These are phyloP conservation scores for Paxillus rubicundulus DNA, from an alignment of 768 basidiomycete genomes.

Conservation along the genomic window DNA sequence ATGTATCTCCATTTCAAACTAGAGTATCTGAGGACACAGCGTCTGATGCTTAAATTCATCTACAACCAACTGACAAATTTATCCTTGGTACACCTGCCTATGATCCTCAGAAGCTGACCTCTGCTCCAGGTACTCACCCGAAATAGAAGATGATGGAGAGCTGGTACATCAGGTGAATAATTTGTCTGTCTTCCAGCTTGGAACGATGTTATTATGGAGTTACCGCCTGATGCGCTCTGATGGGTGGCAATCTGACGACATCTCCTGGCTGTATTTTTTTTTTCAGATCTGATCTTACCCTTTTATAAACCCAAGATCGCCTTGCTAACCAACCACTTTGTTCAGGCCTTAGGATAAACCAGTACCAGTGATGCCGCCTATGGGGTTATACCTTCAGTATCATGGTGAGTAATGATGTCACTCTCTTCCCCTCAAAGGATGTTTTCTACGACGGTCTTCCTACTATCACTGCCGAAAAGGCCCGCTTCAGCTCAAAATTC, in stretches of 20 bases:
- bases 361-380: background rate
- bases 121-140: background rate
- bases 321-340: background rate
- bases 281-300: constrained; percentile 42
- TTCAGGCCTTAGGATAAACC: background rate
- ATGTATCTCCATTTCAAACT: constrained; percentile 77
- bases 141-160: background rate
- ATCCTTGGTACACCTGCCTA: background rate
- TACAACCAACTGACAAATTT: constrained; percentile 49
- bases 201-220: constrained; percentile 50
- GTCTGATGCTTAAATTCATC: constrained; percentile 65
- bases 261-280: constrained; percentile 76
- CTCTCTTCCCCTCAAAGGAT: constrained; percentile 46
- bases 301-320: background rate
- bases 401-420: constrained; percentile 27
- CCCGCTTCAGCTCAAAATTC: constrained; percentile 81
- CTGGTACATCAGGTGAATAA: background rate
- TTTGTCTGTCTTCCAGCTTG: constrained; percentile 2
- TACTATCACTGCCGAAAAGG: constrained; percentile 75
- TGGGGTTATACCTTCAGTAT: background rate
- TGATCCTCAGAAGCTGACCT: background rate
- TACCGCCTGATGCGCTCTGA: constrained; percentile 66
- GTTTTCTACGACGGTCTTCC: constrained; percentile 88
- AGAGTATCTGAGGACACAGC: constrained; percentile 76
- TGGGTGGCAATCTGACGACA: constrained; percentile 54